phyloP scores from a whole-genome alignment of 805 yeast species.

The Saturnispora serradocipensis region DNA sequence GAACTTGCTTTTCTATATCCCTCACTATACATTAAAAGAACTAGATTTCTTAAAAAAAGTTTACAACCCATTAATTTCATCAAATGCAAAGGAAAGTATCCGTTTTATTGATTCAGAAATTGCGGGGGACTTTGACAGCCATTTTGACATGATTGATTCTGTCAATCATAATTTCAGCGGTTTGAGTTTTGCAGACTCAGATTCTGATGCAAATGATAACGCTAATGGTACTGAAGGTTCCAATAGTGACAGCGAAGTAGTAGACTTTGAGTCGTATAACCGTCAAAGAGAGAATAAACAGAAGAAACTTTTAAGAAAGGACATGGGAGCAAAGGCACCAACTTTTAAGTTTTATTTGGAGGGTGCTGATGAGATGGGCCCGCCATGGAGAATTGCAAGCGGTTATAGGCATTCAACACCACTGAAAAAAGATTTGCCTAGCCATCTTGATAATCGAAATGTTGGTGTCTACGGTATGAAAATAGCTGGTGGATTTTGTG shows the following conservation, averaged over 20 bases:
- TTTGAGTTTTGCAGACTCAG: slow-evolving; percentile 5
- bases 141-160: background rate
- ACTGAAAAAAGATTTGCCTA: slow-evolving; percentile 28
- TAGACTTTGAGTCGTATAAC: slow-evolving; percentile 20
- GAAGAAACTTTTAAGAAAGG: background rate
- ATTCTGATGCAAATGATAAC: slow-evolving; percentile 1
- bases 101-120: slow-evolving; percentile 41
- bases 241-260: slow-evolving; percentile 8
- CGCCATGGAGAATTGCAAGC: slow-evolving; percentile 40
- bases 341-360: slow-evolving; percentile 27
- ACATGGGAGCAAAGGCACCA: background rate
- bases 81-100: slow-evolving; percentile 59
- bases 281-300: background rate
- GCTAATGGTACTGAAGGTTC: background rate
- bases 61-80: slow-evolving; percentile 40
- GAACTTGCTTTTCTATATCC: slow-evolving; percentile 37
- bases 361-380: slow-evolving; percentile 36
- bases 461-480: slow-evolving; percentile 17
- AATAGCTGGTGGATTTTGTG: slow-evolving; percentile 14
- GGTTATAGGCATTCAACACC: slow-evolving; percentile 40
- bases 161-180: slow-evolving; percentile 10
- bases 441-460: slow-evolving; percentile 7
- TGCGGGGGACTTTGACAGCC: slow-evolving; percentile 5
- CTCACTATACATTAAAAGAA: slow-evolving; percentile 49
- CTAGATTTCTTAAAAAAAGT: slow-evolving; percentile 51